Evolutionary conservation across 2,329 filamentous ascomycete species (phyloP), one percentile per base, ranked within the genome.

Genomic region (Ophiostoma fasciatum): DNA sequence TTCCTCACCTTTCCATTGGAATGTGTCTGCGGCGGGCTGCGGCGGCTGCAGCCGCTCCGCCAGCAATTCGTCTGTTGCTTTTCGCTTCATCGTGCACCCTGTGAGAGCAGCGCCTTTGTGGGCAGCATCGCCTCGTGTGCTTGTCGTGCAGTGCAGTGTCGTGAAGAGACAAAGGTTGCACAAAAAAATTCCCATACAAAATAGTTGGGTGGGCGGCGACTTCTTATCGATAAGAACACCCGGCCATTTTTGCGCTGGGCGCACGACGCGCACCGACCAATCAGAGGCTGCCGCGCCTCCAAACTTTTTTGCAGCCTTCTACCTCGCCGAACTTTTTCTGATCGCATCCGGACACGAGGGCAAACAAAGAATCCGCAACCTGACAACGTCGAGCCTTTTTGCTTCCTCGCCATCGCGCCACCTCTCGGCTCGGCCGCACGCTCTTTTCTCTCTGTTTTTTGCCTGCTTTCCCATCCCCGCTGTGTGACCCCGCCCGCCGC

Each of bases 31-130:
- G 3, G 13, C 5, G 7, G 11, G 9, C 5, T 31, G 35, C 2
- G 22, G 11, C 17, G 26, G n/a, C n/a, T n/a, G n/a, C n/a, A n/a
- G 21, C 19, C 39, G 19, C 17, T 39, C 33, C 2, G 31, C 28
- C 3, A 28, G 4, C 27, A 46, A 20, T 9, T 40, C 43, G 2
- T 41, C 41, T n/a, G 33, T 22, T 7, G 41, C 41, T 31, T 44
- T 42, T 32, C 45, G 37, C 29, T 46, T 45, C 45, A 45, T 44
- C n/a, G n/a, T n/a, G n/a, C n/a, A n/a, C n/a, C n/a, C n/a, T n/a
- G n/a, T n/a, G n/a, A n/a, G n/a, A n/a, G n/a, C n/a, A n/a, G n/a
- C n/a, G n/a, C n/a, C n/a, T 5, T 13, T 37, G 29, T 7, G 15
- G 10, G 9, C 15, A 4, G 17, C 23, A 35, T 32, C 12, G 29